Evolutionary conservation across 2,329 filamentous ascomycete genomes (phyloP), one percentile per base, ranked within the genome.

Genomic region (Ascochyta rabiei): DNA sequence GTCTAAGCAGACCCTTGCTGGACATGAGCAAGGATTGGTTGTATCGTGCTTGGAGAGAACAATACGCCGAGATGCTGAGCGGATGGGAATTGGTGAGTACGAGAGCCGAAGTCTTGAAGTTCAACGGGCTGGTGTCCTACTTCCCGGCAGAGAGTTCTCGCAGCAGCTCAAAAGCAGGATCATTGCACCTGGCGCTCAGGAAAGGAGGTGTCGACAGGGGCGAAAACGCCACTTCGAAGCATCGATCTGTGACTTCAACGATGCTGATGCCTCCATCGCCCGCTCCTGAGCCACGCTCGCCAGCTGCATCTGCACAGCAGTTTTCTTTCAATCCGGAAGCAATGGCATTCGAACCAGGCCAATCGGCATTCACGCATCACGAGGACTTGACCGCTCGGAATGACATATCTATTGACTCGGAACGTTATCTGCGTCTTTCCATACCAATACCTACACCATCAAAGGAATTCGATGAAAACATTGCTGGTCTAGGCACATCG

Each of bases 41-140:
- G 38, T 83, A 82, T 61, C 73, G 72, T 6, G 75, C 79, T 2
- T 88, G 86, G 74, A 80, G 84, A 37, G 72, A 77, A 45, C 76
- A 80, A 39, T 88, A 88, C 69, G 83, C 85, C 3, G 75, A 85
- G 42, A 75, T 85, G 50, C 76, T 88, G 4, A 80, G 80, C n/a
- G 79, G 81, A 8, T 87, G 85, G 85, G 80, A 79, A 12, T 61
- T 88, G 10, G 74, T 79, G 12, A 77, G 83, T 19, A 76, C 82
- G 59, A 78, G 81, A 44, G 80, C 81, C 13, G 85, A 88, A 67
- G 75, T 88, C 2, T 75, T 86, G 23, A 86, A 86, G 60, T 82
- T 83, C 53, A 80, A 82, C 44, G 77, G 77, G 0, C 63, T 79
- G 5, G 68, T 74, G 9, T 70, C 73, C 1, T 75, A 76, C 52